phyloP scores from a whole-genome alignment of 2,329 filamentous ascomycete genomes.

The Aspergillus chevalieri region DNA sequence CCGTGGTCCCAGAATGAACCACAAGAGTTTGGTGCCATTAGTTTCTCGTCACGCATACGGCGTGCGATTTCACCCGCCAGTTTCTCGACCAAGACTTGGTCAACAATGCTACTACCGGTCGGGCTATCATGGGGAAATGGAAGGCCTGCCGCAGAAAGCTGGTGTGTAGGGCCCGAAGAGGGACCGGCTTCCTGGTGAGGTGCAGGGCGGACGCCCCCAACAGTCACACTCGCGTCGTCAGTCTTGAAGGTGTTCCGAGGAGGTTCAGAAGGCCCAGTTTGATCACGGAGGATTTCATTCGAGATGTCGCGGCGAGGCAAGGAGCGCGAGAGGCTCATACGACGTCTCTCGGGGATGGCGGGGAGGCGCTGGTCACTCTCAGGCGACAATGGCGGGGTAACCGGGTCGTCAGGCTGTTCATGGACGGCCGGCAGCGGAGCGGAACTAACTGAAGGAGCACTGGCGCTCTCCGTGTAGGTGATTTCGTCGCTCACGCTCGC shows the following conservation, averaged over 20 bases:
- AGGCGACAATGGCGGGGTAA: constrained; percentile 49
- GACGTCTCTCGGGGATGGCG: constrained; percentile 29
- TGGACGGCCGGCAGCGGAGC: constrained; percentile 54
- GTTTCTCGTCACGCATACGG: constrained; percentile 81
- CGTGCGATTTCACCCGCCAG: constrained; percentile 85
- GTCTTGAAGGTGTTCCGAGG: constrained; percentile 10
- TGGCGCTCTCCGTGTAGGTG: constrained; percentile 33
- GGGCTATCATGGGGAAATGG: constrained; percentile 29
- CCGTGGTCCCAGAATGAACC: constrained; percentile 31
- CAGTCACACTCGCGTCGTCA: constrained; percentile 28
- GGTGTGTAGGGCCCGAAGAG: constrained; percentile 16
- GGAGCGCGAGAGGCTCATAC: constrained; percentile 22
- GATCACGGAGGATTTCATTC: constrained; percentile 15
- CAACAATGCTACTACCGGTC: constrained; percentile 32
- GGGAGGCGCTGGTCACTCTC: constrained; percentile 27
- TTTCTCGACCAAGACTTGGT: constrained; percentile 49
- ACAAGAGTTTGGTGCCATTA: constrained; percentile 26
- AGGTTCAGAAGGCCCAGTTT: constrained; percentile 18
- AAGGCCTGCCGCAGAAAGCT: constrained; percentile 29
- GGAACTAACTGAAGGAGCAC: constrained; percentile 45
- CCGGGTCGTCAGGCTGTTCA: constrained; percentile 52
- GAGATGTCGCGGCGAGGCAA: constrained; percentile 17
- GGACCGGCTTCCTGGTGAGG: constrained; percentile 23
- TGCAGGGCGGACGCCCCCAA: constrained; percentile 20
- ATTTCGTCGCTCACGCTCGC: constrained; percentile 40